These are phyloP conservation scores for Alternaria sp. DNA, from an alignment of 2,329 filamentous ascomycete species.

Conservation along the genomic window DNA sequence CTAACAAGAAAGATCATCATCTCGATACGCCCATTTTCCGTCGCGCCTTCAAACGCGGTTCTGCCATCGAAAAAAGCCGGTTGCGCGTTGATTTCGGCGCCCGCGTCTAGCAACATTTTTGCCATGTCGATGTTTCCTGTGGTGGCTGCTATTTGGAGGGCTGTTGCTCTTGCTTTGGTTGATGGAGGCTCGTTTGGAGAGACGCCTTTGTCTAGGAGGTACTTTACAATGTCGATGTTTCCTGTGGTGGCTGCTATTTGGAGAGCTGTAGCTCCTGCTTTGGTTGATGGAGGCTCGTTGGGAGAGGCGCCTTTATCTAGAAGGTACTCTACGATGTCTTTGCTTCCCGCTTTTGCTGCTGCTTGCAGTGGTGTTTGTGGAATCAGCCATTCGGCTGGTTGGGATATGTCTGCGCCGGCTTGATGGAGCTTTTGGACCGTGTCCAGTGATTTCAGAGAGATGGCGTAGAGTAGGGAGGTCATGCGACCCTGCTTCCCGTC, in stretches of 20 bases:
- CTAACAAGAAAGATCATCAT: constrained; percentile 26
- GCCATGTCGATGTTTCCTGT: neutral
- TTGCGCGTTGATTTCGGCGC: neutral
- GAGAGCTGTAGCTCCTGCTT: neutral
- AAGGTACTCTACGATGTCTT: neutral
- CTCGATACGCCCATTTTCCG: constrained; percentile 42
- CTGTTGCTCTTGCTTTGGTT: neutral
- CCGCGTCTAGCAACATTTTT: neutral
- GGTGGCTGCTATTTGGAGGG: neutral
- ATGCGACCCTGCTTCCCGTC: neutral
- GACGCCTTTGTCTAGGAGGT: neutral
- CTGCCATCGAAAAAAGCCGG: neutral
- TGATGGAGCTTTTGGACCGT: neutral
- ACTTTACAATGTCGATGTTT: neutral
- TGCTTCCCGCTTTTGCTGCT: neutral
- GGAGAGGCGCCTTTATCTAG: neutral
- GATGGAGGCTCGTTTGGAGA: neutral
- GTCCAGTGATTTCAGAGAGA: neutral
- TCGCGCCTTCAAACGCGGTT: constrained; percentile 39
- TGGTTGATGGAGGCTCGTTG: neutral
- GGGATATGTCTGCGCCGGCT: neutral
- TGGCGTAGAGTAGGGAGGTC: neutral
- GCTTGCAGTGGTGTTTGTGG: neutral
- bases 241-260: neutral
- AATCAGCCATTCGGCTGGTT: neutral